Percentiles rank a stretch among this genome's conserved stretches.
These are phyloP conservation scores for Colletotrichum viniferum DNA, from an alignment of 2,329 filamentous ascomycete species.

Conservation along the genomic window DNA sequence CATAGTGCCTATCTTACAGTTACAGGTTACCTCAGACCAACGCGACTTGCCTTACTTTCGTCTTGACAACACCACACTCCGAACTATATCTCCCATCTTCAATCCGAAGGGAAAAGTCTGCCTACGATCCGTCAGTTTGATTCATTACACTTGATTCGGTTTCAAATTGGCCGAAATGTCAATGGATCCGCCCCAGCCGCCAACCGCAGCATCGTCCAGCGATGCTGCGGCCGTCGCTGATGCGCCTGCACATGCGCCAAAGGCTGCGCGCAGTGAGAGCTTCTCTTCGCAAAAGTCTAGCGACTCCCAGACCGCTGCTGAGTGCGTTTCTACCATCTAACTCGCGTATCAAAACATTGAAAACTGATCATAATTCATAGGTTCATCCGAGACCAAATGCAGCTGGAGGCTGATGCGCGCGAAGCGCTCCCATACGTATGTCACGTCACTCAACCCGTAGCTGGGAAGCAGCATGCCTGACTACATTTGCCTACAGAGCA, in stretches of 20 bases:
- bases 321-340: conserved; percentile 46
- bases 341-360: not conserved
- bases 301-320: conserved; percentile 74
- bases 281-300: conserved; percentile 64
- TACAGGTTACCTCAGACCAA: not conserved
- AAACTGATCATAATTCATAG: conserved; percentile 42
- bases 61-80: not conserved
- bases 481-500: conserved; percentile 64
- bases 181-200: conserved; percentile 40
- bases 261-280: conserved; percentile 56
- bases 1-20: not conserved
- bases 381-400: conserved; percentile 87
- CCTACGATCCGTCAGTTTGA: not conserved
- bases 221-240: conserved; percentile 23
- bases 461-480: not conserved
- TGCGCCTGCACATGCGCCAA: conserved; percentile 13
- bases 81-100: not conserved
- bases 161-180: conserved; percentile 29
- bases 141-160: not conserved
- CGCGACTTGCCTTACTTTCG: not conserved
- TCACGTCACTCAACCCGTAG: not conserved
- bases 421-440: conserved; percentile 91
- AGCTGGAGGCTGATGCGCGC: conserved; percentile 91
- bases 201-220: conserved; percentile 30
- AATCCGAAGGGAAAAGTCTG: not conserved